phyloP scores from a whole-genome alignment of 176 grass and related monocot genomes.

The Avena insularis region DNA sequence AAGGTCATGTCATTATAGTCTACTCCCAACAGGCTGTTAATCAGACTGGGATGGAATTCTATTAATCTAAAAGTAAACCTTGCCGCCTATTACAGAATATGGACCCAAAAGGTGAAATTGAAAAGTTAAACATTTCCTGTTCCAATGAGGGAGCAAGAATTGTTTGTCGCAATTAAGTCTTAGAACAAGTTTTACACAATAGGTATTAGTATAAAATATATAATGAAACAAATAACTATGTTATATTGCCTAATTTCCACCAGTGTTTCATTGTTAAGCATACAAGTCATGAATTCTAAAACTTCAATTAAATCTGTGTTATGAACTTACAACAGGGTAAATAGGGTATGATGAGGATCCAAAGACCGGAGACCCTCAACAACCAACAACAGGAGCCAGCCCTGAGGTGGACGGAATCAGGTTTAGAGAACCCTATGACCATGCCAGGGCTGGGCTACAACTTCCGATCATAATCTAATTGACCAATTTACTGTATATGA shows the following conservation, averaged over 20 bases:
- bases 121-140: slow-evolving; percentile 11
- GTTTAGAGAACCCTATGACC: background rate
- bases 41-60: background rate
- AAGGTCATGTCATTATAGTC: slow-evolving; percentile 36
- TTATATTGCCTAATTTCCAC: background rate
- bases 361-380: background rate
- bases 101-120: background rate
- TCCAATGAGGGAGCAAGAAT: background rate
- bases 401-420: background rate
- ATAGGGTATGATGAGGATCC: background rate
- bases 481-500: slow-evolving; percentile 7
- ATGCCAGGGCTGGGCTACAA: background rate
- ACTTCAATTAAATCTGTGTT: background rate
- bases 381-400: background rate
- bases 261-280: slow-evolving; percentile 4
- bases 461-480: slow-evolving; percentile 7
- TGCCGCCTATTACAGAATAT: background rate
- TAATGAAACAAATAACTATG: background rate
- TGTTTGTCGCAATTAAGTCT: background rate
- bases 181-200: background rate
- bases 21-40: slow-evolving; percentile 16
- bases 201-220: background rate
- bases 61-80: background rate
- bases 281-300: slow-evolving; percentile 14
- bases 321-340: background rate